These are phyloP conservation scores for Maudiozyma humilis DNA, from an alignment of 1,139 yeast genomes.

Conservation along the genomic window DNA sequence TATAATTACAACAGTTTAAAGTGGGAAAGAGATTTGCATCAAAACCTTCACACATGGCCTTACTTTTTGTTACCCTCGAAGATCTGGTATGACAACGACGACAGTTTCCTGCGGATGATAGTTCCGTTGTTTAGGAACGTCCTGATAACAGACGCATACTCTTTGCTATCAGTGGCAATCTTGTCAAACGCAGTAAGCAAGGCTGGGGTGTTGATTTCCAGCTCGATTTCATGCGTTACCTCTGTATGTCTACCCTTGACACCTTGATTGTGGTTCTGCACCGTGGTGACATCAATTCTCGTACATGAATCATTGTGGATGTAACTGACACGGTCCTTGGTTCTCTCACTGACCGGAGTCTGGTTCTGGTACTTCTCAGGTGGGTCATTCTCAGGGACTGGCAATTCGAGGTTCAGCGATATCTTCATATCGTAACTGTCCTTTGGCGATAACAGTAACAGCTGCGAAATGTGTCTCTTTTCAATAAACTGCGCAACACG, in stretches of 20 bases:
- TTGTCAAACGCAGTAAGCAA: constrained; percentile 55
- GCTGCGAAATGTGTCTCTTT: constrained; percentile 62
- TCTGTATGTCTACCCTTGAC: constrained; percentile 37
- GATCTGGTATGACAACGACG: constrained; percentile 30
- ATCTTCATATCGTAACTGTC: constrained; percentile 69
- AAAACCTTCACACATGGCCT: too few species aligned
- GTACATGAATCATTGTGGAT: constrained; percentile 63
- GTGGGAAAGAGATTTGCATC: too few species aligned
- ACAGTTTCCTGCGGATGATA: constrained; percentile 38
- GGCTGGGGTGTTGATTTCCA: constrained; percentile 64
- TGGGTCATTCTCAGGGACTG: constrained; percentile 46
- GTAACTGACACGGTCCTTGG: constrained; percentile 56
- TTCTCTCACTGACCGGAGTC: constrained; percentile 48
- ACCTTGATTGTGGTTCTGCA: constrained; percentile 42
- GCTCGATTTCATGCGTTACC: constrained; percentile 49
- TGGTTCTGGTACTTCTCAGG: constrained; percentile 42
- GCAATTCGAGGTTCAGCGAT: constrained; percentile 69
- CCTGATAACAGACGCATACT: constrained; percentile 65
- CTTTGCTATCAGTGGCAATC: constrained; percentile 44
- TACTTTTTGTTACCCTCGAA: constrained; percentile 31
- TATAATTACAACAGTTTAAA: constrained; percentile 3
- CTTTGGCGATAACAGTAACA: constrained; percentile 68
- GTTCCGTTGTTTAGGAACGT: constrained; percentile 67
- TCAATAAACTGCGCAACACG: constrained; percentile 60
- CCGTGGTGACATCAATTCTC: constrained; percentile 62